Conservation (phyloP, 2,329 filamentous ascomycete species). For the Nothophoma quercina region DNA sequence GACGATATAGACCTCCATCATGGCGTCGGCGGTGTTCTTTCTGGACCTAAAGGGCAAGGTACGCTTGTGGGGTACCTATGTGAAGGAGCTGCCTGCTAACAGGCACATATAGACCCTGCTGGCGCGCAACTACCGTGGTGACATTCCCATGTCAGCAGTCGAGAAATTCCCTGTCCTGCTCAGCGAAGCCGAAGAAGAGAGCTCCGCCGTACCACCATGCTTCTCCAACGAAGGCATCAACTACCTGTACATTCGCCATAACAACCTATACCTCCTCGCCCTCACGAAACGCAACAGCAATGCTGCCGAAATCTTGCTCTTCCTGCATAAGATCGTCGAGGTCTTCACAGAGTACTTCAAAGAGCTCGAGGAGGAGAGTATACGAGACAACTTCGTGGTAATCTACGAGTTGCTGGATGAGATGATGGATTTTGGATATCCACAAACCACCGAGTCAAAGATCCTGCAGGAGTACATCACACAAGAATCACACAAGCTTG, state of each 20-base stretch:
- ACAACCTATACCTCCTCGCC: constrained; percentile 97
- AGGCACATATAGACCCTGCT: constrained; percentile 78
- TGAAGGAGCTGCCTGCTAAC: constrained; percentile 37
- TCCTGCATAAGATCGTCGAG: constrained; percentile 97
- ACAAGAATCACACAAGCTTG: constrained; percentile 97
- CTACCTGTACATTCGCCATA: constrained; percentile 99
- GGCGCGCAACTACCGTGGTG: constrained; percentile 96
- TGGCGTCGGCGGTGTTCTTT: constrained; percentile 98
- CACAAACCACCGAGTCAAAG: constrained; percentile 97
- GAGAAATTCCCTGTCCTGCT: constrained; percentile 97
- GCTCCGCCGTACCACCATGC: constrained; percentile 93
- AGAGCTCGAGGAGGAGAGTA: constrained; percentile 96
- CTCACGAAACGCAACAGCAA: constrained; percentile 99
- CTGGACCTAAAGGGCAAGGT: constrained; percentile 99
- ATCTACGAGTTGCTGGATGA: constrained; percentile 99
- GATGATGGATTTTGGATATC: constrained; percentile 99
- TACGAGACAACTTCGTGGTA: constrained; percentile 98
- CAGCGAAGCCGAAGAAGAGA: constrained; percentile 98
- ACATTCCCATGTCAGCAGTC: constrained; percentile 98
- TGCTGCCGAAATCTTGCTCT: constrained; percentile 96
- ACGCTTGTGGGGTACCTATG: constrained; percentile 42
- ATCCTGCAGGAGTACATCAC: constrained; percentile 99
- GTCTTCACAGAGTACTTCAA: constrained; percentile 99
- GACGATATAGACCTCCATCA: constrained; percentile 53
- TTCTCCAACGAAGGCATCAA: constrained; percentile 99